phyloP scores from a whole-genome alignment of 2,329 filamentous ascomycete genomes.

The Chalara sp. region DNA sequence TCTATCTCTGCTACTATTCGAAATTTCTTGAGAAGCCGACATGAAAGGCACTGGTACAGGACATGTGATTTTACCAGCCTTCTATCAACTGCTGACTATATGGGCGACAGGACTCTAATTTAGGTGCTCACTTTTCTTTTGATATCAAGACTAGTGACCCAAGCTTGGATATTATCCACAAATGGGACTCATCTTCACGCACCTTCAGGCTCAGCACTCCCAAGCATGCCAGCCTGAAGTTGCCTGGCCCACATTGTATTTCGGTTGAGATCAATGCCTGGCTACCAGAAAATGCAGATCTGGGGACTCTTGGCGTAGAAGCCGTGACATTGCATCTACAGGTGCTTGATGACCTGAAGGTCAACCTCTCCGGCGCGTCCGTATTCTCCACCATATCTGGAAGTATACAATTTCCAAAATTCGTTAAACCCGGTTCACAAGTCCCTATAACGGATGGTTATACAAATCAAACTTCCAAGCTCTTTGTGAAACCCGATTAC shows the following conservation, averaged over 20 bases:
- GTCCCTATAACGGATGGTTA: not conserved
- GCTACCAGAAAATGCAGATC: constrained; percentile 22
- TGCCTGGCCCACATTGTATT: constrained; percentile 16
- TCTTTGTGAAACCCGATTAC: not conserved
- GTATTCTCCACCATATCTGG: constrained; percentile 18
- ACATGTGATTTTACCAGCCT: no score
- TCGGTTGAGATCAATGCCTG: constrained; percentile 24
- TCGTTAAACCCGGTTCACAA: not conserved
- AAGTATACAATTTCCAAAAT: constrained; percentile 15
- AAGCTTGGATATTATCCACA: constrained; percentile 10
- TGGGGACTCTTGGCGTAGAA: constrained; percentile 16
- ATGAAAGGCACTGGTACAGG: no score
- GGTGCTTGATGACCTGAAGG: constrained; percentile 18
- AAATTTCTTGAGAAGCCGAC: no score
- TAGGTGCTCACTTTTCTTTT: constrained; percentile 14
- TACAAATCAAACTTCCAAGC: constrained; percentile 1
- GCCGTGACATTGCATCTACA: constrained; percentile 15
- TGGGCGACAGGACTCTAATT: not conserved
- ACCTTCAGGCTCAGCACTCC: constrained; percentile 21
- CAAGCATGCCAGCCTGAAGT: constrained; percentile 8
- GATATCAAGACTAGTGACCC: constrained; percentile 20
- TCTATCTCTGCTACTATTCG: no score
- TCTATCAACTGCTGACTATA: no score
- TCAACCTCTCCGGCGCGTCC: constrained; percentile 15
- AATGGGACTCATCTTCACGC: constrained; percentile 15